These are phyloP conservation scores for Scytalidium lignicola DNA, from an alignment of 2,329 filamentous ascomycete genomes.

Conservation along the genomic window DNA sequence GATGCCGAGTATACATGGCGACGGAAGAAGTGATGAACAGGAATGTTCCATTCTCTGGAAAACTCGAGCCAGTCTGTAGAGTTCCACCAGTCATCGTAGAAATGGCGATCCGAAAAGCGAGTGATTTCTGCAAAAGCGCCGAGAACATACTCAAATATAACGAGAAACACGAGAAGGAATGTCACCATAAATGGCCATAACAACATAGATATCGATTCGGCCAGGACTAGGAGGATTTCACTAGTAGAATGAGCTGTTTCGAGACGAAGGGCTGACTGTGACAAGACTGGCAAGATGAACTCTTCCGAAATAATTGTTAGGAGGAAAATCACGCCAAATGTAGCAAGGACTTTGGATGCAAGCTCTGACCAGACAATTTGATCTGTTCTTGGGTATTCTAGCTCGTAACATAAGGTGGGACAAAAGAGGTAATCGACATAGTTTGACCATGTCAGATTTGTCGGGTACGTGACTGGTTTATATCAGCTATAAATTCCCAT, in stretches of 20 bases:
- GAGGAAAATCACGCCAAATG: conserved; percentile 95
- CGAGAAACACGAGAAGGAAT: conserved; percentile 90
- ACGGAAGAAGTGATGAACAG: conserved; percentile 91
- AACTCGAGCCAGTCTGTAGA: conserved; percentile 92
- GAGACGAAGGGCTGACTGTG: conserved; percentile 58
- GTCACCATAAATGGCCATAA: conserved; percentile 97
- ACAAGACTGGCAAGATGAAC: conserved; percentile 87
- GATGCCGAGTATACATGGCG: conserved; percentile 90
- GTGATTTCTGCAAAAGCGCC: conserved; percentile 95
- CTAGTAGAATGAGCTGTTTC: conserved; percentile 36
- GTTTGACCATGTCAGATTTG: conserved; percentile 78
- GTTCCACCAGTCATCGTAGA: conserved; percentile 79
- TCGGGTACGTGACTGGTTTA: conserved; percentile 72
- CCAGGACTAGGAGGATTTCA: conserved; percentile 74
- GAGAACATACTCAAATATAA: conserved; percentile 96
- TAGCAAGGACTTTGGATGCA: conserved; percentile 77
- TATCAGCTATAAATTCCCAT: background rate
- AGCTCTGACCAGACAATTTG: conserved; percentile 76
- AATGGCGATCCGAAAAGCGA: conserved; percentile 86
- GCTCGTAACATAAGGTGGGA: conserved; percentile 94
- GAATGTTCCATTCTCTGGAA: conserved; percentile 94
- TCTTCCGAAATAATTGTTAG: conserved; percentile 88
- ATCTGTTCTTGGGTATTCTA: conserved; percentile 83
- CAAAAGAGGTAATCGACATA: conserved; percentile 85
- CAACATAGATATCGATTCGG: conserved; percentile 85